Conservation (phyloP, 2,329 filamentous ascomycete species). For the Calonectria crousiana region DNA sequence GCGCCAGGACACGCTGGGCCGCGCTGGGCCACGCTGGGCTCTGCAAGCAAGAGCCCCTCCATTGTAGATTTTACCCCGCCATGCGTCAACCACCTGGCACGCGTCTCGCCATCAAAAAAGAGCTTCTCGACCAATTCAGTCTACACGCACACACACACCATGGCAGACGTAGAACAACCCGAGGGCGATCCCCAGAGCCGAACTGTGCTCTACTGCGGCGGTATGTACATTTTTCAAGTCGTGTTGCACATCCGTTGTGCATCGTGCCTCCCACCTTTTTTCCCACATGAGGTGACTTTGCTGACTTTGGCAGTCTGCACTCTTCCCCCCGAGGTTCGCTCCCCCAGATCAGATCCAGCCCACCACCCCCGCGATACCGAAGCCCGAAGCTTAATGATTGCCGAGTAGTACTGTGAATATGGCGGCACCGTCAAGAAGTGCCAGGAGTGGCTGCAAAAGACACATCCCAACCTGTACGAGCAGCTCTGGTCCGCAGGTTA, state of each 20-base stretch:
- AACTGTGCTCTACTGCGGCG: constrained; percentile 68
- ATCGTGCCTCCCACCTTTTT: background rate
- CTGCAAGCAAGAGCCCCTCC: constrained; percentile 41
- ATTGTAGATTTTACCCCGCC: constrained; percentile 53
- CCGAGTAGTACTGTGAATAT: constrained; percentile 94
- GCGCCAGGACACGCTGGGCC: background rate
- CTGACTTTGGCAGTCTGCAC: constrained; percentile 66
- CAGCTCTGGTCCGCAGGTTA: constrained; percentile 88
- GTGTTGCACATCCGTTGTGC: background rate
- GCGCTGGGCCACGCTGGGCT: background rate
- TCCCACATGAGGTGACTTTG: constrained; percentile 26
- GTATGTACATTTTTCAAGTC: constrained; percentile 54
- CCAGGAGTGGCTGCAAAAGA: constrained; percentile 90
- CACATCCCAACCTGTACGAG: constrained; percentile 79
- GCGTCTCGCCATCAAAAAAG: constrained; percentile 43
- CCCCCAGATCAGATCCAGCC: constrained; percentile 12
- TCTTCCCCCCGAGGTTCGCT: constrained; percentile 72
- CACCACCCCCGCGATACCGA: constrained; percentile 23
- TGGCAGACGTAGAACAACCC: constrained; percentile 67
- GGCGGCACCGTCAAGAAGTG: constrained; percentile 97
- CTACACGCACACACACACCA: constrained; percentile 47
- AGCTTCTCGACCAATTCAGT: constrained; percentile 36
- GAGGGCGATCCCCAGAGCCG: constrained; percentile 65
- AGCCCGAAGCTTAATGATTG: constrained; percentile 39
- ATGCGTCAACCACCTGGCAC: constrained; percentile 42